These are phyloP conservation scores for Solanum ossicruentum DNA, from an alignment of 257 asterid genomes.

Conservation along the genomic window DNA sequence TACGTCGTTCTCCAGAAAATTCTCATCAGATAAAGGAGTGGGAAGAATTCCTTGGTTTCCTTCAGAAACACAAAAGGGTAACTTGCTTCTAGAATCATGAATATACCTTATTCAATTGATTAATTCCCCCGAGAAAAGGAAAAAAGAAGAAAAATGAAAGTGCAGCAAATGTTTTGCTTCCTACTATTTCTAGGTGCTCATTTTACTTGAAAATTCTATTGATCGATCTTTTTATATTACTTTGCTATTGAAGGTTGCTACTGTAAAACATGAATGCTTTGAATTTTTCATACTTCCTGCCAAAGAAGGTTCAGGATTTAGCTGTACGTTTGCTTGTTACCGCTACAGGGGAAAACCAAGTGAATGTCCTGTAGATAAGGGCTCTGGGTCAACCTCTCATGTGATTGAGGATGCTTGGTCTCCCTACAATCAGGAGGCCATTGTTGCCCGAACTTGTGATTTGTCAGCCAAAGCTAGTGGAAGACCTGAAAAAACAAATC, in stretches of 20 bases:
- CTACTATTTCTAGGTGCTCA: not conserved
- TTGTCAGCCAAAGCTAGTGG: constrained; percentile 11
- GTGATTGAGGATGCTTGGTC: constrained; percentile 18
- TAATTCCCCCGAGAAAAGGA: not conserved
- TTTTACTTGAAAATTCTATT: not conserved
- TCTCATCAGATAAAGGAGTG: constrained; percentile 48
- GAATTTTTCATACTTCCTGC: constrained; percentile 43
- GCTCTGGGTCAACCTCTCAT: constrained; percentile 25
- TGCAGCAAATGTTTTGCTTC: not conserved
- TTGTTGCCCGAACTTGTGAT: constrained; percentile 12
- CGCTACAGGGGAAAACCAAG: constrained; percentile 10
- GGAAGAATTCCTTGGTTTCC: constrained; percentile 30
- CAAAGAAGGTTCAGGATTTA: constrained; percentile 9
- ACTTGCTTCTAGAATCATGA: not conserved
- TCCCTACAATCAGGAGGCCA: constrained; percentile 10
- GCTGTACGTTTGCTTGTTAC: constrained; percentile 20
- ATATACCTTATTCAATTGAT: not conserved
- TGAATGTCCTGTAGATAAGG: constrained; percentile 18
- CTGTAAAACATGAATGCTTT: constrained; percentile 21
- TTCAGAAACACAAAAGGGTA: constrained; percentile 34
- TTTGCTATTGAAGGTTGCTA: constrained; percentile 40
- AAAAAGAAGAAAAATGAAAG: not conserved
- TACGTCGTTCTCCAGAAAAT: constrained; percentile 37
- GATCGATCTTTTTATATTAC: not conserved
- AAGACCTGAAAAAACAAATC: constrained; percentile 12